These are phyloP conservation scores for Cylindrotheca closterium DNA, from an alignment of 108 stramenopile species.

Conservation along the genomic window DNA sequence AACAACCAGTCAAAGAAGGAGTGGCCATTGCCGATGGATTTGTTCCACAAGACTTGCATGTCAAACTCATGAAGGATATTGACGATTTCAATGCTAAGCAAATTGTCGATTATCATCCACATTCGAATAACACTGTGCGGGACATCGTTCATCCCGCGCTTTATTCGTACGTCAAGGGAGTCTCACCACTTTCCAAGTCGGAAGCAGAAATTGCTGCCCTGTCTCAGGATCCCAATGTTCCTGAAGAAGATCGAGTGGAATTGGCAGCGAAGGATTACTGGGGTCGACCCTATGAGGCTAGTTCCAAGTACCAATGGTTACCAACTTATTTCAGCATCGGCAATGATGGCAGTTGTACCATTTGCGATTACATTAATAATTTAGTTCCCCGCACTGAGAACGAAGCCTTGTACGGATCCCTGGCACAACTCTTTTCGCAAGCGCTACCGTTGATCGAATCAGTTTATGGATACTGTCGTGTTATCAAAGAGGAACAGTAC, in stretches of 20 bases:
- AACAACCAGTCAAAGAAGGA: too few species aligned
- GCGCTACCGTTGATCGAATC: slow-evolving; percentile 1
- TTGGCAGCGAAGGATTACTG: slow-evolving; percentile 11
- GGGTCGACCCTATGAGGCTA: slow-evolving; percentile 14
- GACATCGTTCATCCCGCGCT: slow-evolving; percentile 30
- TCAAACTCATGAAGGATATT: too few species aligned
- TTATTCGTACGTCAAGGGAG: slow-evolving; percentile 1
- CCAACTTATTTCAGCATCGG: too few species aligned
- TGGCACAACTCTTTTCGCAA: not conserved
- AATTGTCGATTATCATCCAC: slow-evolving; percentile 29
- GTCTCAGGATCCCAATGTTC: not conserved
- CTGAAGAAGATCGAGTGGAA: slow-evolving; percentile 1
- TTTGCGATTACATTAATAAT: slow-evolving; percentile 21
- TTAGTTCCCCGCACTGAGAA: slow-evolving; percentile 14
- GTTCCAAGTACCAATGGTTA: too few species aligned
- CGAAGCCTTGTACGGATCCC: slow-evolving; percentile 7
- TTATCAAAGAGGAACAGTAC: too few species aligned
- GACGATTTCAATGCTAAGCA: too few species aligned
- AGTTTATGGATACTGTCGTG: not conserved
- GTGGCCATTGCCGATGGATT: too few species aligned
- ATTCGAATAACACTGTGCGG: slow-evolving; percentile 7
- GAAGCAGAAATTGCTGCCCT: not conserved
- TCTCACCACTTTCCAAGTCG: too few species aligned
- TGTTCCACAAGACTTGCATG: too few species aligned
- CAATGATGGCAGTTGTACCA: not conserved